Base-by-base conservation (phyloP, 2,329 filamentous ascomycete species). In the Xylaria sp. region DNA sequence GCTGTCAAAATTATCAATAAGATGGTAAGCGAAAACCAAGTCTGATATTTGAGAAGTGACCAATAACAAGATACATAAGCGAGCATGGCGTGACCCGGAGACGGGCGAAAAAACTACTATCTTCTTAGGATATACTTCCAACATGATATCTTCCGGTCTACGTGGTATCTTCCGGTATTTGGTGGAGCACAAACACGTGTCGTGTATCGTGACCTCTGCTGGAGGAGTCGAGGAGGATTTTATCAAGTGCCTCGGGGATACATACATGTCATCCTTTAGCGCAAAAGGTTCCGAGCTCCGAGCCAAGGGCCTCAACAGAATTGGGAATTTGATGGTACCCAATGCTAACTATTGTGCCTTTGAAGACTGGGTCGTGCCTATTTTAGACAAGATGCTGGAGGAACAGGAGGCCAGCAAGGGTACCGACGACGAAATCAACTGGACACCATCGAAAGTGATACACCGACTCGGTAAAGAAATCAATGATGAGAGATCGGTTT, bases 341-440 rank as follows among this genome's bases (percentile, higher is more conserved):
- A 99, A 99, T 80, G 93, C 90, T 80, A 99, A 99, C 82, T 97
- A 99, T 84, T 98, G 96, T 79, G 90, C 91, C 6, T 99, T 99
- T 75, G 96, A 99, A 79, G 96, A 99, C 82, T 99, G 96, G 96
- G 85, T 99, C 6, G 88, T 98, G 58, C 96, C 96, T 2, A 97
- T 99, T 73, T 85, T 99, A n/a, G 93, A 98, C 82, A 89, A 84
- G 73, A 96, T 99, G 93, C 86, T 98, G 2, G 91, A 91, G 73
- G 96, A 99, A 81, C 96, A 99, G 79, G 94, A 98, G 79, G 90
- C 89, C 0, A 91, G 88, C 75, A 92, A 89, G 78, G 85, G 85
- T 24, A 88, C 86, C 8, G 80, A 81, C 19, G 86, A 91, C 17
- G 85, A 92, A 71, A 86, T 97, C 71, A 86, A 91, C 82, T 99